Percentiles rank a stretch among this genome's conserved stretches.
phyloP scores from a whole-genome alignment of 208 protist genomes.

The Trypanosoma grayi region DNA sequence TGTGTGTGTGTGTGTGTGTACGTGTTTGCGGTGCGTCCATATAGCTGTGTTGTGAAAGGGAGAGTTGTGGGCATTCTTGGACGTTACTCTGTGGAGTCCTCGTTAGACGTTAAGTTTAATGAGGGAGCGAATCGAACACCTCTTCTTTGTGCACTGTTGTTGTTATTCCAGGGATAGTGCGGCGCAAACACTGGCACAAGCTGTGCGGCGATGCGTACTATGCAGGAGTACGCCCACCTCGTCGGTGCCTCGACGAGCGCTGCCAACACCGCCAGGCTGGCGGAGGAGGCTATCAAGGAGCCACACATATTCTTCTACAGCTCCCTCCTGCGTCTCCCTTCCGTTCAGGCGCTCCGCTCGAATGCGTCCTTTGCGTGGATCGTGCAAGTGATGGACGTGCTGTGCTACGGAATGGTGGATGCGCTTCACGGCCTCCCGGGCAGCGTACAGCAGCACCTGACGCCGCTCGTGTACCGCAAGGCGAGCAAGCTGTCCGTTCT shows the following conservation, averaged over 20 bases:
- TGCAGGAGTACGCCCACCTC: conserved; percentile 22
- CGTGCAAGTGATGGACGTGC: conserved; percentile 23
- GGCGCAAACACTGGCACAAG: too few species aligned
- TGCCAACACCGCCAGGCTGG: conserved; percentile 13
- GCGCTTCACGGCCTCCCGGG: conserved; percentile 14
- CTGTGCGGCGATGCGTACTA: conserved; percentile 1
- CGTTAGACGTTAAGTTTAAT: too few species aligned
- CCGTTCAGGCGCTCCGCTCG: conserved; percentile 10
- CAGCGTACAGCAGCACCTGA: conserved; percentile 7
- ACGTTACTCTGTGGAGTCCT: too few species aligned
- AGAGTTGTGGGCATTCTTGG: too few species aligned
- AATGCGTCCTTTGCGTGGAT: conserved; percentile 22
- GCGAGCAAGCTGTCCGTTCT: conserved; percentile 42
- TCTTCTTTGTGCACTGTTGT: too few species aligned
- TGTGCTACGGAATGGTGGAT: conserved; percentile 29
- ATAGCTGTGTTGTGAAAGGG: background rate
- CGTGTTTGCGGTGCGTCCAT: too few species aligned
- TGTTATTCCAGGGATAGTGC: background rate
- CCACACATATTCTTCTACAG: conserved; percentile 55
- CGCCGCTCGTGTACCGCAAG: conserved; percentile 23
- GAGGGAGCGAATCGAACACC: too few species aligned
- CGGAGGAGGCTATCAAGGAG: conserved; percentile 28
- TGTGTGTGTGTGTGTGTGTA: too few species aligned
- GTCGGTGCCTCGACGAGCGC: background rate
- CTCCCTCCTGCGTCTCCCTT: conserved; percentile 18